Evolutionary conservation across 2,329 filamentous ascomycete genomes (phyloP).

Genomic region (Colletotrichum graminicola): DNA sequence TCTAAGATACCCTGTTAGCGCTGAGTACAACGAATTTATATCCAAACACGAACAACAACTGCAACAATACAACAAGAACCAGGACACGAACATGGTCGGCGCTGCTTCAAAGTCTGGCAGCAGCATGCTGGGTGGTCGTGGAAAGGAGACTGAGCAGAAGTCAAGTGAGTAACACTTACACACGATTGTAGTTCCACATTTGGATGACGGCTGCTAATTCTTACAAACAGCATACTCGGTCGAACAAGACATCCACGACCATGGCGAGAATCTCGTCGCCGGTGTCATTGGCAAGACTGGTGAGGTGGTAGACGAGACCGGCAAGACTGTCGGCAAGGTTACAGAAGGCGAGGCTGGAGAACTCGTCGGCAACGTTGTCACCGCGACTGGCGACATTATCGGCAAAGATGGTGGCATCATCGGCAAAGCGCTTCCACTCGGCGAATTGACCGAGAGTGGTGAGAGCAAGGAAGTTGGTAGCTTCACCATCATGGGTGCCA

Average conservation of each 20-base stretch:
- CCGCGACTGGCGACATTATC: constrained; percentile 52
- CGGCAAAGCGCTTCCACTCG: constrained; percentile 54
- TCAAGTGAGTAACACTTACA: constrained; percentile 47
- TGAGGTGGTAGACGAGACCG: constrained; percentile 59
- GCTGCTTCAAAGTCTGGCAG: constrained; percentile 41
- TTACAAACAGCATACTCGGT: constrained; percentile 28
- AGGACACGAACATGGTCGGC: constrained; percentile 28
- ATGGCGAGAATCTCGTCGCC: constrained; percentile 52
- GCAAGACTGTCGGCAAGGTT: constrained; percentile 58
- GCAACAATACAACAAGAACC: constrained; percentile 1
- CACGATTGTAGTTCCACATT: rapidly evolving
- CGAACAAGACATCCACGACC: constrained; percentile 44
- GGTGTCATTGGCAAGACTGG: constrained; percentile 59
- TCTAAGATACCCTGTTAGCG: constrained; percentile 31
- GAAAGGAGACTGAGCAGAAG: constrained; percentile 49
- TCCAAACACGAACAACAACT: constrained; percentile 41
- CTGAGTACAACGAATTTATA: constrained; percentile 22
- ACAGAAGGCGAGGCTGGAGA: constrained; percentile 56
- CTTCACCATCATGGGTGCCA: constrained; percentile 49
- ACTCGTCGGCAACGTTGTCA: constrained; percentile 57
- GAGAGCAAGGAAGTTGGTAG: constrained; percentile 48
- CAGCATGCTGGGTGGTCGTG: constrained; percentile 47
- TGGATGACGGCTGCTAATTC: not conserved
- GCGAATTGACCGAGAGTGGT: constrained; percentile 56
- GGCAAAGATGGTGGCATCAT: constrained; percentile 55